These are phyloP conservation scores for Neofusicoccum laricinum DNA, from an alignment of 2,329 filamentous ascomycete genomes.

Conservation along the genomic window DNA sequence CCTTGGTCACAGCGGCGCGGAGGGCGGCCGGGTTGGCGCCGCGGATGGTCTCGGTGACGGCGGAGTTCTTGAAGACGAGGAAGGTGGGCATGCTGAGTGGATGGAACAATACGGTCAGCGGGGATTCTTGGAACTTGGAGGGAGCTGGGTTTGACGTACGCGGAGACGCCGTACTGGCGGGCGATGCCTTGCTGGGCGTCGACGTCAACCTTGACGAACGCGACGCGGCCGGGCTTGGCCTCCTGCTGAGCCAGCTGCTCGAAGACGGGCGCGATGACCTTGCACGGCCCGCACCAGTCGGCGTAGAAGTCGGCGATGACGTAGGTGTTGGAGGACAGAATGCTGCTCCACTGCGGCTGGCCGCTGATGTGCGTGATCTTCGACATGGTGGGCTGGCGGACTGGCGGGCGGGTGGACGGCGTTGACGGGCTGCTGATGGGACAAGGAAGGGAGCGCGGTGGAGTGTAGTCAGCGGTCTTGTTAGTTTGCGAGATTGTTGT, in stretches of 20 bases:
- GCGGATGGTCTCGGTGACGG: slow-evolving; percentile 46
- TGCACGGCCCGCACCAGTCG: slow-evolving; percentile 58
- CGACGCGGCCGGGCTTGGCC: slow-evolving; percentile 43
- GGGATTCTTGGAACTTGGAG: slow-evolving; percentile 19
- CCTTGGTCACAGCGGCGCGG: slow-evolving; percentile 45
- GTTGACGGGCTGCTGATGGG: too few species aligned
- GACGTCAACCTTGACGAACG: slow-evolving; percentile 56
- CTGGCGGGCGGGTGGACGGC: not conserved
- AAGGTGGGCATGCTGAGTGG: slow-evolving; percentile 47
- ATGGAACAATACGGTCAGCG: slow-evolving; percentile 19
- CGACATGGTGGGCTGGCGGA: slow-evolving; percentile 19
- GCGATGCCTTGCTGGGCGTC: slow-evolving; percentile 52
- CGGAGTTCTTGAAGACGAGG: slow-evolving; percentile 44
- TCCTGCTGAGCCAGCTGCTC: slow-evolving; percentile 51
- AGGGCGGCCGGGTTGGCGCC: slow-evolving; percentile 50
- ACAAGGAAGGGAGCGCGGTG: not conserved
- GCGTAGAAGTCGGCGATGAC: slow-evolving; percentile 54
- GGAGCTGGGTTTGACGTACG: slow-evolving; percentile 29
- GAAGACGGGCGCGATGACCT: slow-evolving; percentile 52
- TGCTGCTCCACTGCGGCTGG: slow-evolving; percentile 33
- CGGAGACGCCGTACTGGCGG: slow-evolving; percentile 48
- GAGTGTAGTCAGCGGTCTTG: not conserved
- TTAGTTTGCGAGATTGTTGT: not conserved
- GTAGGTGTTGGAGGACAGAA: slow-evolving; percentile 34
- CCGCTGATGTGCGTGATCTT: slow-evolving; percentile 33